phyloP scores from a whole-genome alignment of 805 yeast species.

The Kazachstania bromeliacearum region DNA sequence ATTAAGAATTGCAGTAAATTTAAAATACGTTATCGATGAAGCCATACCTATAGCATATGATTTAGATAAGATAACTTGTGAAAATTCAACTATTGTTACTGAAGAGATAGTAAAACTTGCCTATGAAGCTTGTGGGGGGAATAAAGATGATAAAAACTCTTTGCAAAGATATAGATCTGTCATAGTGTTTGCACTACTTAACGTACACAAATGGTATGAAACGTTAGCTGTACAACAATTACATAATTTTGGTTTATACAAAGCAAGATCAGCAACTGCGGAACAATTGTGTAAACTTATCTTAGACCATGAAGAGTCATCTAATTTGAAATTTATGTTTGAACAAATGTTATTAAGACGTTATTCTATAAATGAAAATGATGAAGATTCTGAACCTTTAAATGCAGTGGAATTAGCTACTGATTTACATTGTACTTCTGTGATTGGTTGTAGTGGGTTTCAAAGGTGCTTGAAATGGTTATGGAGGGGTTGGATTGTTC shows the following conservation, averaged over 20 bases:
- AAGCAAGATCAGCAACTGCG: conserved; percentile 57
- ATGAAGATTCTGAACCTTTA: conserved; percentile 51
- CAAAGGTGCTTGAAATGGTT: conserved; percentile 83
- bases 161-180: conserved; percentile 57
- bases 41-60: conserved; percentile 59
- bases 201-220: conserved; percentile 73
- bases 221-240: conserved; percentile 49
- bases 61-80: conserved; percentile 39
- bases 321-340: conserved; percentile 43
- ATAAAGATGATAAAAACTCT: conserved; percentile 44
- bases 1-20: conserved; percentile 58
- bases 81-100: conserved; percentile 53
- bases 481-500: conserved; percentile 91
- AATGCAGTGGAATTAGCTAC: conserved; percentile 79
- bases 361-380: conserved; percentile 55
- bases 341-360: conserved; percentile 71
- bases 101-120: conserved; percentile 50
- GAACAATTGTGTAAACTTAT: conserved; percentile 61
- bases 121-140: conserved; percentile 72
- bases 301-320: conserved; percentile 49
- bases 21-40: conserved; percentile 63
- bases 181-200: conserved; percentile 59
- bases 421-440: conserved; percentile 69
- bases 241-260: conserved; percentile 56
- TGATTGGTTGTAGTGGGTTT: conserved; percentile 72